Conservation (phyloP, 441 rosid species). For the Omphalea diandra region DNA sequence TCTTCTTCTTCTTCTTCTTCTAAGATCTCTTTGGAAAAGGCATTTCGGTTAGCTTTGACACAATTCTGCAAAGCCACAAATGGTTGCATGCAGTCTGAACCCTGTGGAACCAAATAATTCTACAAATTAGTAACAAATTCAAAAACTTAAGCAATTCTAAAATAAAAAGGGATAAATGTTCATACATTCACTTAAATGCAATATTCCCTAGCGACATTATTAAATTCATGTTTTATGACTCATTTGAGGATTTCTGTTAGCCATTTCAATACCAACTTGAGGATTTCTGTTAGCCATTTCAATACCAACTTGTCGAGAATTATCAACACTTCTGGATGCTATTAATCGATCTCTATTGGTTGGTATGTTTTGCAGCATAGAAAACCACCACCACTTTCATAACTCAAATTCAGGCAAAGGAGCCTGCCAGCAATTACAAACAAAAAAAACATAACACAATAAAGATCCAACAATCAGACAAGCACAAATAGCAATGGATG, state of each 20-base stretch:
- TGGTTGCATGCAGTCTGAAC: constrained; percentile 80
- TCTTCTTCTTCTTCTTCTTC: constrained; percentile 49
- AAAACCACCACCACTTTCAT: not conserved
- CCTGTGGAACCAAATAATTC: constrained; percentile 37
- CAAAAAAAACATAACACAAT: not conserved
- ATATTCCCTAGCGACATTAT: not conserved
- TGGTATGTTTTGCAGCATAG: not conserved
- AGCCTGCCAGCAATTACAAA: not conserved
- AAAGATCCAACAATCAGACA: not conserved
- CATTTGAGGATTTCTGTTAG: not conserved
- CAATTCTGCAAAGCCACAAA: constrained; percentile 84
- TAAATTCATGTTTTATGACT: not conserved
- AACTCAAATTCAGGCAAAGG: not conserved
- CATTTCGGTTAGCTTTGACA: constrained; percentile 67
- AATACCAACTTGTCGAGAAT: constrained; percentile 3
- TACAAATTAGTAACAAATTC: constrained; percentile 3
- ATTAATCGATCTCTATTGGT: not conserved
- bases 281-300: not conserved
- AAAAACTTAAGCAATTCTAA: not conserved
- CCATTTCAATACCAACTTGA: not conserved
- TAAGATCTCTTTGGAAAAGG: constrained; percentile 56
- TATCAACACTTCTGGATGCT: not conserved
- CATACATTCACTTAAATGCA: not conserved
- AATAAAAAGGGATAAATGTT: not conserved
- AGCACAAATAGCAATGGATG: not conserved